Evolutionary conservation across 2,329 filamentous ascomycete genomes (phyloP), one percentile per base, ranked within the genome.

Genomic region (Fusarium praegraminearum): DNA sequence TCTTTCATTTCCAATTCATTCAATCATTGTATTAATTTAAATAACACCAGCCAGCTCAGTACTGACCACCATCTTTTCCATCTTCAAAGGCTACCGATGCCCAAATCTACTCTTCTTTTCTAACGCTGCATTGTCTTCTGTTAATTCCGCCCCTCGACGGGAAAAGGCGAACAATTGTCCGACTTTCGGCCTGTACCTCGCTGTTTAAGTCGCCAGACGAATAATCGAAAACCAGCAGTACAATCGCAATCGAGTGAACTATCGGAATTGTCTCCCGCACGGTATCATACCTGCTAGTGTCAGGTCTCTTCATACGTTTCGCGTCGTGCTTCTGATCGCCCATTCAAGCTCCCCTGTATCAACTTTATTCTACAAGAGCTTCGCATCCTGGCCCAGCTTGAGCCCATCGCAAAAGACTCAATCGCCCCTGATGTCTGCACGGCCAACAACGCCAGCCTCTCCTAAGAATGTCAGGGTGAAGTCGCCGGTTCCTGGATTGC

Each of bases 401-500:
- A 55, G 33, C 33, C 30, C 26, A 47, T 47, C 26, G 33, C 44
- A 20, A 22, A 35, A 41, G 40, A 22, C 50, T 51, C 55, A 46
- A 49, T 36, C 50, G 46, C 36, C 49, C 67, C 73, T 50, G 50
- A 86, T 86, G 84, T 77, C 84, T 54, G 77, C 79, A 35, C 79
- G 82, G 62, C 83, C 83, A 40, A 78, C 80, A n/a, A 86, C 84
- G 22, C 84, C 84, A 43, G 83, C 83, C 33, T 86, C 85, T 33
- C 84, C 85, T 32, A 88, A 87, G 77, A 85, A 85, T 76, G 82
- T 83, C 72, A 88, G 87, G 78, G 81, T 90, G 77, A 90, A 90
- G 75, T 82, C 84, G 12, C 85, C 88, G 6, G 81, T 83, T 15
- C 84, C 86, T 16, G 89, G 89, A 20, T 84, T 83, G 56, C 88